A percentile compares a stretch with the other conserved stretches of the same genome.
These are phyloP conservation scores for Neocatenulostroma microsporum DNA, from an alignment of 2,329 filamentous ascomycete species.

Conservation along the genomic window DNA sequence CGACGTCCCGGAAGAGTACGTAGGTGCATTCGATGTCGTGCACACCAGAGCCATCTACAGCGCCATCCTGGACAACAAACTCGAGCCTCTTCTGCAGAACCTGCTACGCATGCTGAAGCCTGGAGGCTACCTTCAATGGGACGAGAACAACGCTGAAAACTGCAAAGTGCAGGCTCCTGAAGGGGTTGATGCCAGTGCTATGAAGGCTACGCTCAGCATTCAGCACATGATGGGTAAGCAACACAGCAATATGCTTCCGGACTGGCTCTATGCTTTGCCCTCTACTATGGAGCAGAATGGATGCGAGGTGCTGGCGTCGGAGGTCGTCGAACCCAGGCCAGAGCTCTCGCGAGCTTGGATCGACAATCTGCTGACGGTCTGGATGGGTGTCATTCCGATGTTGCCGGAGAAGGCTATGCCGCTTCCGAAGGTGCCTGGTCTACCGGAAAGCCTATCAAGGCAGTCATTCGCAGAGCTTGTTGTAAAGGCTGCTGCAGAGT, in stretches of 20 bases:
- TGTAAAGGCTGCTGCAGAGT: constrained; percentile 1
- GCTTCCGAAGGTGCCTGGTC: constrained; percentile 2
- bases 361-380: constrained; percentile 7
- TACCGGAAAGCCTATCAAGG: constrained; percentile 5
- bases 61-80: constrained; percentile 11
- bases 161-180: constrained; percentile 3
- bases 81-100: constrained; percentile 12
- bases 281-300: neutral
- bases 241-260: constrained; percentile 2
- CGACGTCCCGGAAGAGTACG: constrained; percentile 5
- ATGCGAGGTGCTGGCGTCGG: constrained; percentile 5
- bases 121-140: constrained; percentile 15
- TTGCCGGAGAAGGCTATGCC: constrained; percentile 7
- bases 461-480: constrained; percentile 5
- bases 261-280: constrained; percentile 4
- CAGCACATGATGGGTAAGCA: neutral
- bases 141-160: constrained; percentile 8
- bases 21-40: constrained; percentile 11
- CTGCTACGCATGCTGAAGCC: constrained; percentile 11
- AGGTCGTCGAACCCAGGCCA: neutral
- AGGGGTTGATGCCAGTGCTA: neutral
- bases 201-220: constrained; percentile 1
- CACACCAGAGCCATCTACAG: constrained; percentile 9
- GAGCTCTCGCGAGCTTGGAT: constrained; percentile 6
- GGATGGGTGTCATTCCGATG: neutral